A percentile compares a stretch with the other conserved stretches of the same genome.
These are phyloP conservation scores for Lecanoromycetidae sp. DNA, from an alignment of 2,329 filamentous ascomycete species.

Conservation along the genomic window DNA sequence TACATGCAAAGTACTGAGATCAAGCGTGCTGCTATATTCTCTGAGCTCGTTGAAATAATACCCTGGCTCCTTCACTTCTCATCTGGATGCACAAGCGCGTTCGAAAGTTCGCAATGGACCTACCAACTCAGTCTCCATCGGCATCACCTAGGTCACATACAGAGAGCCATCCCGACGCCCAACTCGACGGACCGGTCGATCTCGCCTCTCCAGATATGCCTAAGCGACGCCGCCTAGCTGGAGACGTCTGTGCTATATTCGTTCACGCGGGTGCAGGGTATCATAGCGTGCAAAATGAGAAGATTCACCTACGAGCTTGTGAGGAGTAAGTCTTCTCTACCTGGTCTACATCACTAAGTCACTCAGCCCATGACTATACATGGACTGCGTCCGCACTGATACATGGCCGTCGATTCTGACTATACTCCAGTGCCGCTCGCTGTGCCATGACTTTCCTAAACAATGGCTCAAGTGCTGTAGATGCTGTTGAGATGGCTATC, in stretches of 20 bases:
- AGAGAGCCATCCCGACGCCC: conserved; percentile 1
- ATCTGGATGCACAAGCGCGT: conserved; percentile 7
- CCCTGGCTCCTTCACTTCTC: conserved; percentile 7
- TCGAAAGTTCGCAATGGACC: neutral
- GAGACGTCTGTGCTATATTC: conserved; percentile 64
- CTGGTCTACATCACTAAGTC: neutral
- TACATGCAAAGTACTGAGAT: too few relatives aligned
- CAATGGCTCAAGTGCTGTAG: conserved; percentile 65
- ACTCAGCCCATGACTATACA: neutral
- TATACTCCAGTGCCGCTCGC: conserved; percentile 57
- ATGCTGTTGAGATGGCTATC: conserved; percentile 83
- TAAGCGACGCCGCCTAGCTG: conserved; percentile 26
- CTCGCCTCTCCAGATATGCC: conserved; percentile 2
- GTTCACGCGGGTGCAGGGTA: conserved; percentile 93
- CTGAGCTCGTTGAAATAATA: neutral
- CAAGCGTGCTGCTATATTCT: neutral
- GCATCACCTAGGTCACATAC: neutral
- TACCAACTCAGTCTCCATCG: neutral
- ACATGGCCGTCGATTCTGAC: conserved; percentile 14
- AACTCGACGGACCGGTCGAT: conserved; percentile 12
- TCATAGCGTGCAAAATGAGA: conserved; percentile 78
- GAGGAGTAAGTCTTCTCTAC: conserved; percentile 54
- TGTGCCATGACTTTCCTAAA: conserved; percentile 71
- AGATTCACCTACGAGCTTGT: conserved; percentile 72
- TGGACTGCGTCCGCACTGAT: neutral